Conservation (phyloP, 1,284 basidiomycete genomes). For the Moniliophthora roreri region DNA sequence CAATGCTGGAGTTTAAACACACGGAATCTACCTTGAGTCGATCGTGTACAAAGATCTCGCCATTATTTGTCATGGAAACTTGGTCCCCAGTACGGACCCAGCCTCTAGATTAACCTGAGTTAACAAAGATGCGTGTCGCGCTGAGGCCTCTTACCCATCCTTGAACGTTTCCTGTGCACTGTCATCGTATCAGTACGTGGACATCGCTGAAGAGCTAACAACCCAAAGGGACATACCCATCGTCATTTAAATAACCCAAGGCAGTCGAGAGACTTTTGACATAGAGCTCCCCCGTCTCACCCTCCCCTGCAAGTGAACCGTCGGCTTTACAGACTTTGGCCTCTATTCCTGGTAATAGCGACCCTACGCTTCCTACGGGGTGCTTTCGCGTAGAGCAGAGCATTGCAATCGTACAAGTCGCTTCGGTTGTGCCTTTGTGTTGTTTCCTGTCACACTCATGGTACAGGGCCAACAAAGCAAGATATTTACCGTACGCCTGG, state of each 20-base stretch:
- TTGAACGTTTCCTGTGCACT: slow-evolving; percentile 34
- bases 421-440: slow-evolving; percentile 39
- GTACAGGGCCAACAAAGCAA: too few species aligned
- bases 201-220: background rate
- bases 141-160: slow-evolving; percentile 25
- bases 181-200: background rate
- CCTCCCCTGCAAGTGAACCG: slow-evolving; percentile 40
- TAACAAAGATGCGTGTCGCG: background rate
- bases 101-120: slow-evolving; percentile 23
- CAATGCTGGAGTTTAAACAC: background rate
- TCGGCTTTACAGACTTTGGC: slow-evolving; percentile 45
- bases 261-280: slow-evolving; percentile 41
- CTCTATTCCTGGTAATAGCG: slow-evolving; percentile 32
- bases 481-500: slow-evolving; percentile 48
- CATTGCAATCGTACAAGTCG: background rate
- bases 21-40: slow-evolving; percentile 45
- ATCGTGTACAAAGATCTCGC: slow-evolving; percentile 52
- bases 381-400: slow-evolving; percentile 31
- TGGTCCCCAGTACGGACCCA: slow-evolving; percentile 59
- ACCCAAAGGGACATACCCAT: slow-evolving; percentile 42
- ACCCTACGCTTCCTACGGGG: slow-evolving; percentile 27
- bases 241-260: slow-evolving; percentile 46
- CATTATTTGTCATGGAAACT: slow-evolving; percentile 40
- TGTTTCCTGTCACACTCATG: too few species aligned
- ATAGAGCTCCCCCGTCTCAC: slow-evolving; percentile 49